Conservation (phyloP, 2,329 filamentous ascomycete genomes). For the Phialocephala subalpina region DNA sequence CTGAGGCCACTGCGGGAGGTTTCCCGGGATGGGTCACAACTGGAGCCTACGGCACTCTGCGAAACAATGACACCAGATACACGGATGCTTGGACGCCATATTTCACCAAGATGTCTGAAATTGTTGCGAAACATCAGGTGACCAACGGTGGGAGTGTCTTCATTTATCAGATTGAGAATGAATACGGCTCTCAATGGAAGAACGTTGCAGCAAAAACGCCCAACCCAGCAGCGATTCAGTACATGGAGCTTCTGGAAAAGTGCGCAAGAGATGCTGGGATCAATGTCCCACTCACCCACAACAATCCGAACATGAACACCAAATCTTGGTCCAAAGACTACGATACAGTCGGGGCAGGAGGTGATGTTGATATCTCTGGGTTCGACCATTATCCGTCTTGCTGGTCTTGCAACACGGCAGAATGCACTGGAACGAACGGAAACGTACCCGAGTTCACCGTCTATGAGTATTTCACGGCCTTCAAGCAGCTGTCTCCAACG, state of each 20-base stretch:
- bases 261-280: conserved; percentile 63
- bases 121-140: conserved; percentile 61
- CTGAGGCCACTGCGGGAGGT: conserved; percentile 68
- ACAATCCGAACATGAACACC: conserved; percentile 66
- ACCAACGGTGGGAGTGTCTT: conserved; percentile 64
- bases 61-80: conserved; percentile 61
- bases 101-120: conserved; percentile 56
- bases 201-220: conserved; percentile 52
- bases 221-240: conserved; percentile 57
- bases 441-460: conserved; percentile 59
- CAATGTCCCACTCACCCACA: conserved; percentile 63
- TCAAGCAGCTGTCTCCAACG: conserved; percentile 37
- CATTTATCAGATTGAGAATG: conserved; percentile 66
- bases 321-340: conserved; percentile 69
- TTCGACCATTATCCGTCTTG: conserved; percentile 63
- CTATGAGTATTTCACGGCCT: conserved; percentile 45
- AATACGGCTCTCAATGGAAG: conserved; percentile 55
- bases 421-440: conserved; percentile 67
- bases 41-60: conserved; percentile 61
- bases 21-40: conserved; percentile 70
- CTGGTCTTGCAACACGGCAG: conserved; percentile 69
- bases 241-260: conserved; percentile 65
- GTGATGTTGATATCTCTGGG: conserved; percentile 62
- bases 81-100: conserved; percentile 63
- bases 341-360: conserved; percentile 56